Evolutionary conservation across 768 basidiomycete species (phyloP).

Genomic region (Suillus clintonianus): DNA sequence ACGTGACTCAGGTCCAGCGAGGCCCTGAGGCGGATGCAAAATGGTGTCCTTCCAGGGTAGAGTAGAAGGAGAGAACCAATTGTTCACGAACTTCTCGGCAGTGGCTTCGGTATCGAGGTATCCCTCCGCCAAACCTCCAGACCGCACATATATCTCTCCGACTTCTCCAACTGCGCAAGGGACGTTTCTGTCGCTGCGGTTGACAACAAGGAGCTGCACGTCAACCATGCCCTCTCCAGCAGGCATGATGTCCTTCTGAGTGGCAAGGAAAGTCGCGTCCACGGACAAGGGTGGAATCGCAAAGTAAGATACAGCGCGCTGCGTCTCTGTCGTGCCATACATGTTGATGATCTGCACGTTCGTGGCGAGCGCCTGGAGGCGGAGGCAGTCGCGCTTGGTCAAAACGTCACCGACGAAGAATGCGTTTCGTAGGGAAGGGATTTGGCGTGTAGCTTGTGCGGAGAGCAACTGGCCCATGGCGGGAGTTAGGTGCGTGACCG

Average conservation of each 20-base stretch:
- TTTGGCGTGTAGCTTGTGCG: conserved; percentile 78
- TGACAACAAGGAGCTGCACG: conserved; percentile 95
- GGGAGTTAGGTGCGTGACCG: conserved; percentile 96
- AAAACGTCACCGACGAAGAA: conserved; percentile 99
- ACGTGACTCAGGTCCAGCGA: conserved; percentile 70
- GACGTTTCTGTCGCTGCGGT: conserved; percentile 79
- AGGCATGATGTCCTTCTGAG: conserved; percentile 97
- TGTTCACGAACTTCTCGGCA: conserved; percentile 87
- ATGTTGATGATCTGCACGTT: conserved; percentile 98
- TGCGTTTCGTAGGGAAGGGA: conserved; percentile 83
- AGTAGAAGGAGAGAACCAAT: conserved; percentile 76
- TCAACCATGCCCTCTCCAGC: conserved; percentile 98
- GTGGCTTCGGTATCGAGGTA: conserved; percentile 86
- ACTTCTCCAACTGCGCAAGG: conserved; percentile 95
- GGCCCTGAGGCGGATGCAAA: conserved; percentile 51
- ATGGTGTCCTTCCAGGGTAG: conserved; percentile 71
- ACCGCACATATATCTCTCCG: conserved; percentile 97
- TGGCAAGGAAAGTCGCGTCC: conserved; percentile 89
- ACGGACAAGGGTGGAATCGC: conserved; percentile 80
- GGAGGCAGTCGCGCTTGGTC: conserved; percentile 95
- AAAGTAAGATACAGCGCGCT: conserved; percentile 98
- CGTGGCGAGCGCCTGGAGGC: conserved; percentile 87
- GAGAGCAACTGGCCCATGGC: conserved; percentile 99
- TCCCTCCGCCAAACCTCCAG: conserved; percentile 93
- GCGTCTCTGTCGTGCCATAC: conserved; percentile 99